Percentiles rank a stretch among this genome's conserved stretches.
Conservation (phyloP, 139 green algal genomes). For the Mychonastes homosphaera region DNA sequence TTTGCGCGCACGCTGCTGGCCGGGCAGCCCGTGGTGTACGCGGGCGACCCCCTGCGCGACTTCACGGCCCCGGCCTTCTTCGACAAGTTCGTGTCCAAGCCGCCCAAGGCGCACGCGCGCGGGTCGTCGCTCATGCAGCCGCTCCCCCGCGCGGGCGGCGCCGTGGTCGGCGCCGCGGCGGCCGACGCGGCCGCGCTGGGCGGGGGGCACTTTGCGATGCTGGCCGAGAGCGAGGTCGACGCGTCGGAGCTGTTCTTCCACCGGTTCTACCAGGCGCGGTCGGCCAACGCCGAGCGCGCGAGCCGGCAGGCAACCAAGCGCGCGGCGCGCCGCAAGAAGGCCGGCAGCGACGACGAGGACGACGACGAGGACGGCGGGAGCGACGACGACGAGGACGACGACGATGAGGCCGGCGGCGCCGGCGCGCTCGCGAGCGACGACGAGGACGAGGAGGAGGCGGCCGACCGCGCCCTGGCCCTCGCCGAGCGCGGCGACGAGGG, state of each 20-base stretch:
- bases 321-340: conserved; percentile 10
- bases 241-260: conserved; percentile 82
- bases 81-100: conserved; percentile 89
- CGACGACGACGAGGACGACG: conserved; percentile 1
- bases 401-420: too few relatives aligned
- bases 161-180: conserved; percentile 5
- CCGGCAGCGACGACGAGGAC: conserved; percentile 9
- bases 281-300: conserved; percentile 23
- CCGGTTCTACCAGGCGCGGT: conserved; percentile 51
- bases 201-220: conserved; percentile 48
- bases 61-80: conserved; percentile 74
- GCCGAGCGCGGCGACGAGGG: conserved; percentile 1
- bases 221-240: conserved; percentile 53
- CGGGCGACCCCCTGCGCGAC: conserved; percentile 82
- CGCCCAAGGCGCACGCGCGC: conserved; percentile 56
- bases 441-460: conserved; percentile 17
- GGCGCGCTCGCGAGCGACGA: conserved; percentile 26
- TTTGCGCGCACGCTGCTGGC: conserved; percentile 77
- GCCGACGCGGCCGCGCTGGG: conserved; percentile 15
- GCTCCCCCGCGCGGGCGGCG: conserved; percentile 2
- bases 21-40: conserved; percentile 66
- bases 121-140: conserved; percentile 76
- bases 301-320: conserved; percentile 7
- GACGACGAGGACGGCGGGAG: conserved; percentile 11
- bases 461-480: background rate